These are phyloP conservation scores for Pogostemon cablin DNA, from an alignment of 257 asterid species.

Conservation along the genomic window DNA sequence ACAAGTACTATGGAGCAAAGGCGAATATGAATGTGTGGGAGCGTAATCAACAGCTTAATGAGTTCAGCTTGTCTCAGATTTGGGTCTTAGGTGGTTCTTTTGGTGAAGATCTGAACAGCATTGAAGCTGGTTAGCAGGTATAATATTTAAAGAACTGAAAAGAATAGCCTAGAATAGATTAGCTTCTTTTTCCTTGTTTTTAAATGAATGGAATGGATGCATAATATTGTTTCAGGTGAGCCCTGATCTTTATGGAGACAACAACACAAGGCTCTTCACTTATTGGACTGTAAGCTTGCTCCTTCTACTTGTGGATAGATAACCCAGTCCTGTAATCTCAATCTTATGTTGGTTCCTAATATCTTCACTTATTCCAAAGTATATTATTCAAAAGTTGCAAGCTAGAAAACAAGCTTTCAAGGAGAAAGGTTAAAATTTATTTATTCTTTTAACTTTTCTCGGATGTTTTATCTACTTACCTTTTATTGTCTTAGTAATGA, in stretches of 20 bases:
- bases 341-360: neutral
- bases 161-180: neutral
- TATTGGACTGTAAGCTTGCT: constrained; percentile 75
- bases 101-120: constrained; percentile 89
- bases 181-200: neutral
- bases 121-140: constrained; percentile 98
- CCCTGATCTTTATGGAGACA: constrained; percentile 84
- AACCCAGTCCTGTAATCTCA: neutral
- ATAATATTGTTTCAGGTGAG: constrained; percentile 57
- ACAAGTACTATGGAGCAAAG: constrained; percentile 71
- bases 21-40: constrained; percentile 91
- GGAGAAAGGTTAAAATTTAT: too few relatives aligned
- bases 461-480: too few relatives aligned
- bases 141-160: constrained; percentile 12
- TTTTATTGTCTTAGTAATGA: too few relatives aligned
- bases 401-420: too few relatives aligned
- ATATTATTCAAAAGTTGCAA: too few relatives aligned
- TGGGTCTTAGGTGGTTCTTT: constrained; percentile 89
- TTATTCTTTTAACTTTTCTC: too few relatives aligned
- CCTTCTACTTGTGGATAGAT: neutral
- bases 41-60: constrained; percentile 80
- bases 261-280: constrained; percentile 82
- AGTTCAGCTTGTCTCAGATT: constrained; percentile 84
- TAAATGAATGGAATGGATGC: neutral
- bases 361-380: neutral